phyloP scores from a whole-genome alignment of 345 rosid species.

The Boechera stricta region DNA sequence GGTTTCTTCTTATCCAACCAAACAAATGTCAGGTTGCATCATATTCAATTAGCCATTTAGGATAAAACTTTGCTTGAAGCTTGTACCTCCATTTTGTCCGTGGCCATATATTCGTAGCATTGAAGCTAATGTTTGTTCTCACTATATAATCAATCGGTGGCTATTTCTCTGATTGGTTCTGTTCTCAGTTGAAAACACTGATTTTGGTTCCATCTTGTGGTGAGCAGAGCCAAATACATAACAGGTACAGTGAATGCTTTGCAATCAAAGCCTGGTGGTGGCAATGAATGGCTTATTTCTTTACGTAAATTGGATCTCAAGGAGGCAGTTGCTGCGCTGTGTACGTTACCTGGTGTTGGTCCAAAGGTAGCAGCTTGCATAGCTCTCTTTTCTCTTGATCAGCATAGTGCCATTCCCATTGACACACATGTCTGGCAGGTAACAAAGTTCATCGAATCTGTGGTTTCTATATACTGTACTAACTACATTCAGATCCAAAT shows the following conservation, averaged over 20 bases:
- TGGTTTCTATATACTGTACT: background rate
- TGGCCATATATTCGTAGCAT: too few relatives aligned
- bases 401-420: constrained; percentile 91
- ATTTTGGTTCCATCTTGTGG: constrained; percentile 36
- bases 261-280: constrained; percentile 78
- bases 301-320: constrained; percentile 72
- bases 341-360: constrained; percentile 92
- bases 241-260: constrained; percentile 68
- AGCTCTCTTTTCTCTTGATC: constrained; percentile 93
- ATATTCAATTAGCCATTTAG: background rate
- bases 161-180: background rate
- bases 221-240: constrained; percentile 84
- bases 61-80: constrained; percentile 1
- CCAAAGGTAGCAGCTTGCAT: constrained; percentile 94
- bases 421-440: constrained; percentile 99
- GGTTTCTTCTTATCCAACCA: background rate
- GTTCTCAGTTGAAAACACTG: background rate
- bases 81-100: background rate
- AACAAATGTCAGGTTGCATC: background rate
- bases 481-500: background rate
- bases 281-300: constrained; percentile 78
- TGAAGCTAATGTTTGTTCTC: background rate
- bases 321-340: constrained; percentile 66
- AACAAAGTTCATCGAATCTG: background rate
- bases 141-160: background rate